Evolutionary conservation across 805 yeast species (phyloP), one percentile per base, ranked within the genome.

Genomic region (Candida verbasci): DNA sequence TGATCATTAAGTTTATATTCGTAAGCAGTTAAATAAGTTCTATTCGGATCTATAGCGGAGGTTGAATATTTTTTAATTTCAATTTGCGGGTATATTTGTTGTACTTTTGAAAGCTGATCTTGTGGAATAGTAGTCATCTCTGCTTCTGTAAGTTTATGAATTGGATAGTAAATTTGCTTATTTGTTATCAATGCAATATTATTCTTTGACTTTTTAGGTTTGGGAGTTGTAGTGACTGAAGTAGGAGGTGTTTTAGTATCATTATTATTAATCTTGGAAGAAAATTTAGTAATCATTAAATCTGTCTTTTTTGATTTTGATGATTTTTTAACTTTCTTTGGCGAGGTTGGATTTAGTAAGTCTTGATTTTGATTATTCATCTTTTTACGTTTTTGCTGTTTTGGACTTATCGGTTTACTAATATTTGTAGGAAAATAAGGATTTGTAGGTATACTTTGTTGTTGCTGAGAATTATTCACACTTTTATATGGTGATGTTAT

Each of bases 1-100:
- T 84, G 82, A 40, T 71, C 76, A 46, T 80, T 80, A 39, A 85
- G 55, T 50, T 65, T 68, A 60, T 80, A 86, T 57, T 86, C 93
- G 51, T 68, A 83, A 5, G 84, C 93, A 1, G 86, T 76, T 25
- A 82, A 58, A 52, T 65, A 80, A 53, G 75, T 74, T 41, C 93
- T 70, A 6, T 47, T 24, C n/a, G 78, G 79, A 51, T 82, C 87
- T 24, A 82, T 80, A 23, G 68, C 68, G 5, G 81, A 69, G 3
- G 93, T 83, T 9, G 86, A 80, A 52, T 85, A 85, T 47, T 77
- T 77, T 48, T 74, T 70, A 17, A 49, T 45, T 25, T 50, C 50
- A n/a, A 56, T 53, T 11, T 32, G 29, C 7, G 49, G 42, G 39
- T 52, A 55, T 5, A 55, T 29, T 6, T 17, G 10, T 7, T 38